Percentiles rank a stretch among this genome's conserved stretches.
These are phyloP conservation scores for Aspergillus sp. DNA, from an alignment of 2,329 filamentous ascomycete species.

Conservation along the genomic window DNA sequence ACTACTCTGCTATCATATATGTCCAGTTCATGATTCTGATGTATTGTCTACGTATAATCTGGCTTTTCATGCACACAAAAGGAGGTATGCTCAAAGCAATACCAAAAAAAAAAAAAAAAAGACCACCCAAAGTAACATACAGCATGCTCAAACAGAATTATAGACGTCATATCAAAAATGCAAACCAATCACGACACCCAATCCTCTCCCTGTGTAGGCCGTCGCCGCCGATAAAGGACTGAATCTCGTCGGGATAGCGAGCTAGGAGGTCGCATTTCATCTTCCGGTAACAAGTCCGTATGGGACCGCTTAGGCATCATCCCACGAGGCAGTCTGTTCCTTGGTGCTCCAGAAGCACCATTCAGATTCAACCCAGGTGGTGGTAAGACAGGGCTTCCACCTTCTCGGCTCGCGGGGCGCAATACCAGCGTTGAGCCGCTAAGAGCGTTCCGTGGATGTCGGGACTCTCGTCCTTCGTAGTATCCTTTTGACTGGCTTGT, in stretches of 20 bases:
- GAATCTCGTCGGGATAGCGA: slow-evolving; percentile 15
- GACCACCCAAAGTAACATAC: not conserved
- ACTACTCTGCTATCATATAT: not conserved
- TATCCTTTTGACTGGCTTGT: slow-evolving; percentile 32
- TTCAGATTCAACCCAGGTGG: slow-evolving; percentile 17
- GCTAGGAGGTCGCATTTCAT: slow-evolving; percentile 28
- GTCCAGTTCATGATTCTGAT: not conserved
- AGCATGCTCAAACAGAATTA: not conserved
- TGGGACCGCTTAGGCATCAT: slow-evolving; percentile 28
- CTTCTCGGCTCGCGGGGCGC: slow-evolving; percentile 38
- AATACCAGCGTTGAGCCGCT: slow-evolving; percentile 30
- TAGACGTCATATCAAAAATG: not conserved
- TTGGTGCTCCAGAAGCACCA: slow-evolving; percentile 23
- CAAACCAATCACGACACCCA: slow-evolving; percentile 20
- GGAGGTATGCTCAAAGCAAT: not conserved
- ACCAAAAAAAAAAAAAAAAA: no score
- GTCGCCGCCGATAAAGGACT: slow-evolving; percentile 29
- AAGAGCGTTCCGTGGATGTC: slow-evolving; percentile 32
- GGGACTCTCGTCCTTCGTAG: slow-evolving; percentile 35
- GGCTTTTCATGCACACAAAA: not conserved
- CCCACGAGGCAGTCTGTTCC: slow-evolving; percentile 31
- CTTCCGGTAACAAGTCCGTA: slow-evolving; percentile 29
- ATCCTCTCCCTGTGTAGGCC: slow-evolving; percentile 32
- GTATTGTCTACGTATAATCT: not conserved
- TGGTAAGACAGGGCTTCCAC: slow-evolving; percentile 23